Evolutionary conservation across 345 rosid species (phyloP), one percentile per base, ranked within the genome.

Genomic region (Chamaenerion angustifolium): DNA sequence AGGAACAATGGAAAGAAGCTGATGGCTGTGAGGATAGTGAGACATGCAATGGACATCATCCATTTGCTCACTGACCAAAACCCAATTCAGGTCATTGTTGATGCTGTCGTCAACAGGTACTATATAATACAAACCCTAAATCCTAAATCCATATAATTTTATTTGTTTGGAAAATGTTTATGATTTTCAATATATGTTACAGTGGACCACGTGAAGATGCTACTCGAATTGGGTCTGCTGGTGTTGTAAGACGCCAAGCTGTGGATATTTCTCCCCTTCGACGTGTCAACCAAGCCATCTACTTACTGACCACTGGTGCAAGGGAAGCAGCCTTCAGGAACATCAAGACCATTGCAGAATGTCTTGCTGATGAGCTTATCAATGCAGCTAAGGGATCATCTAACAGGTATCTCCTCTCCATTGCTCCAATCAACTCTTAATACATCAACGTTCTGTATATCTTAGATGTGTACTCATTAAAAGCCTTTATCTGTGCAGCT

Each of bases 131-230:
- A 31, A 2, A 3, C 37, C 8, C 37, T 8, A n/a, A n/a, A n/a
- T n/a, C n/a, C n/a, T n/a, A n/a, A n/a, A n/a, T n/a, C n/a, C 37
- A 31, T 31, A 31, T 31, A 31, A 7, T 31, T 5, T 8, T 4
- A 31, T 31, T 31, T 31, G 8, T 31, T 7, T 8, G 37, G 10
- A 31, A 31, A 31, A 4, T 31, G 10, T 3, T 31, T 4, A 5
- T 31, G 7, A 31, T 5, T 1, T 31, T 31, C 37, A 31, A 31
- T 31, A 7, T 31, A 8, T 13, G 18, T 21, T 40, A 12, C 51
- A 88, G 97, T 75, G 97, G 97, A 31, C 97, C 97, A 0, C 76
- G 95, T 54, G 97, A 88, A 57, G 97, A 85, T 74, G 97, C 97
- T 6, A 85, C 97, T 0, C 77, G 97, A 14, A 88, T 88, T 66